Evolutionary conservation across 371 early-diverging fungal species (phyloP).

Genomic region (Haplosporangium sp.): DNA sequence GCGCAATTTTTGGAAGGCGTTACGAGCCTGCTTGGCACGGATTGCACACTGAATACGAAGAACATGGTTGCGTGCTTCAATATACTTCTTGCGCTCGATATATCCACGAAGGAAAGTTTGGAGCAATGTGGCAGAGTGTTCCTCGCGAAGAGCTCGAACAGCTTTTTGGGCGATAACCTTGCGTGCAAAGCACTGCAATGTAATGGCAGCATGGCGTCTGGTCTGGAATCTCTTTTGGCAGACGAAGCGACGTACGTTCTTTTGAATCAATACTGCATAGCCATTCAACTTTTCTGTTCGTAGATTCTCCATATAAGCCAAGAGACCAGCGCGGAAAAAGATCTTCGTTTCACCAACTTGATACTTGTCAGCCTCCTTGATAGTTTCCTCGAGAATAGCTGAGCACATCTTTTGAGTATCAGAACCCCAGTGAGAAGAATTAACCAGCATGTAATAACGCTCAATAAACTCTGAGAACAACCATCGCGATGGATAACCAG

Average conservation of each 20-base stretch:
- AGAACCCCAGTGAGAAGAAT: conserved; percentile 76
- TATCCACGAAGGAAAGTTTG: conserved; percentile 80
- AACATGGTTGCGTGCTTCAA: conserved; percentile 45
- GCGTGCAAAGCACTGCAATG: conserved; percentile 73
- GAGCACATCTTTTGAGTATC: conserved; percentile 69
- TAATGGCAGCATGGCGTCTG: conserved; percentile 66
- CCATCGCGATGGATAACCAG: conserved; percentile 98
- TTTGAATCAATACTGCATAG: conserved; percentile 89
- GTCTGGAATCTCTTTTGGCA: conserved; percentile 76
- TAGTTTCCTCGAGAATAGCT: conserved; percentile 76
- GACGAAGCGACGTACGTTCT: conserved; percentile 86
- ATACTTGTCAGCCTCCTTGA: conserved; percentile 86
- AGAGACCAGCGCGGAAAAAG: conserved; percentile 98
- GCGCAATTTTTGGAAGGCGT: conserved; percentile 64
- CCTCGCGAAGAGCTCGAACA: conserved; percentile 69
- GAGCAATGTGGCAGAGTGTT: conserved; percentile 79
- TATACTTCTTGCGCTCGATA: conserved; percentile 68
- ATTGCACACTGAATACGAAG: conserved; percentile 64
- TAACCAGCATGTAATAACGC: conserved; percentile 90
- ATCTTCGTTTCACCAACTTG: conserved; percentile 98
- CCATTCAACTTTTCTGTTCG: conserved; percentile 84
- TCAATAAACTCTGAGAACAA: conserved; percentile 94
- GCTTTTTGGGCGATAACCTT: conserved; percentile 70
- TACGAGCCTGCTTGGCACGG: conserved; percentile 71
- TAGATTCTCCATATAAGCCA: conserved; percentile 92